A percentile compares a stretch with the other conserved stretches of the same genome.
These are phyloP conservation scores for Enterospora canceri DNA, from an alignment of 371 early-diverging fungal genomes.

Conservation along the genomic window DNA sequence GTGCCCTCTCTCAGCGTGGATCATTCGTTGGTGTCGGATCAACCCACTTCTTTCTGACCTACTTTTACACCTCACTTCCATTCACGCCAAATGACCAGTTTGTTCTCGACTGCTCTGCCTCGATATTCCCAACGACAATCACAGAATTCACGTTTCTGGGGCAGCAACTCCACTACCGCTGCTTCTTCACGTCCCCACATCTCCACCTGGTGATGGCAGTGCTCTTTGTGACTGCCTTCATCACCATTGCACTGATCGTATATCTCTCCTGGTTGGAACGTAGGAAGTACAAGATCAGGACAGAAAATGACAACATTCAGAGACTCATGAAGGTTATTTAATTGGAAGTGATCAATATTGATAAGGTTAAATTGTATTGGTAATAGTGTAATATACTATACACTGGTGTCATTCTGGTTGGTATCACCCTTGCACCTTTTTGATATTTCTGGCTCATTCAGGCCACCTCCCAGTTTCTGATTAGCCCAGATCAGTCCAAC, in stretches of 20 bases:
- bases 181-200: neutral
- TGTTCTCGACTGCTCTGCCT: neutral
- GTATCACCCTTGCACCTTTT: neutral
- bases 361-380: neutral
- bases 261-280: neutral
- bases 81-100: neutral
- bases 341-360: no score
- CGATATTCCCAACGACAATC: neutral
- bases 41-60: constrained; percentile 39
- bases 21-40: constrained; percentile 43
- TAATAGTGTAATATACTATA: neutral
- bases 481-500: constrained; percentile 16
- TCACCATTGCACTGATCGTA: neutral
- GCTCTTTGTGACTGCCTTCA: neutral
- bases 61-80: constrained; percentile 28
- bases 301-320: neutral
- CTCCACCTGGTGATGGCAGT: no score
- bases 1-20: constrained; percentile 32
- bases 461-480: constrained; percentile 9
- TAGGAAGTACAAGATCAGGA: neutral
- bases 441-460: constrained; percentile 7
- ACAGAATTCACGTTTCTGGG: neutral
- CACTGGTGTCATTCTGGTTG: neutral
- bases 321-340: neutral
- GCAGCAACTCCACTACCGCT: no score